A percentile compares a stretch with the other conserved stretches of the same genome.
Conservation (phyloP, 345 rosid genomes). For the Pelargonium nanum region DNA sequence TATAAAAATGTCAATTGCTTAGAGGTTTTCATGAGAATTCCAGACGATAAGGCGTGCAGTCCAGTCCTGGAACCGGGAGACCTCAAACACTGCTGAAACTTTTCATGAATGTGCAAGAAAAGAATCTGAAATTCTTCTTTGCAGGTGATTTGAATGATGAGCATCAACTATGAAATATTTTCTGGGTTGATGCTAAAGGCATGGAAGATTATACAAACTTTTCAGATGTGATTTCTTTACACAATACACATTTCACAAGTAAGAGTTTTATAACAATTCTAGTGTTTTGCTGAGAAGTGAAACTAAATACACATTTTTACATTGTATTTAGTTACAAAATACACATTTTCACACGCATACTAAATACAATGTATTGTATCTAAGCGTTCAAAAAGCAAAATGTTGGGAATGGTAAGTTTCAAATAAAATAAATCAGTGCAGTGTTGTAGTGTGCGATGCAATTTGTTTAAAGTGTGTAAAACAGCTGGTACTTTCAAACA, state of each 20-base stretch:
- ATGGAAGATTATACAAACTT: constrained; percentile 1
- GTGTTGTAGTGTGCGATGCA: no score
- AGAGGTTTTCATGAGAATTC: not conserved
- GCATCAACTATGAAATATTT: not conserved
- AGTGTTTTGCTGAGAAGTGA: no score
- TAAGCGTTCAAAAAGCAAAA: no score
- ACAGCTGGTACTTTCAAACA: no score
- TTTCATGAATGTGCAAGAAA: not conserved
- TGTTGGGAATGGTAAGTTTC: no score
- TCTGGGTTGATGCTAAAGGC: not conserved
- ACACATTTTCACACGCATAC: no score
- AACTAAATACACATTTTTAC: no score
- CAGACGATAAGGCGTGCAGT: not conserved
- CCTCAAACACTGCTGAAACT: not conserved
- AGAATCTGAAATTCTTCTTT: not conserved
- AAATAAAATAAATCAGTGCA: no score
- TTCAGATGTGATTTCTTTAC: not conserved
- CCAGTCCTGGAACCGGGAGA: not conserved
- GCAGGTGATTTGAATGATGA: not conserved
- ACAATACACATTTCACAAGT: not conserved
- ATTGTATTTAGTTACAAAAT: no score
- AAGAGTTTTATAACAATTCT: no score
- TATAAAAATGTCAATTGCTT: not conserved
- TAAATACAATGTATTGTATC: no score
- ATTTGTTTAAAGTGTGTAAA: no score